Base-by-base conservation (phyloP, 352 stramenopile species). In the Chrysophaeum taylorii region DNA sequence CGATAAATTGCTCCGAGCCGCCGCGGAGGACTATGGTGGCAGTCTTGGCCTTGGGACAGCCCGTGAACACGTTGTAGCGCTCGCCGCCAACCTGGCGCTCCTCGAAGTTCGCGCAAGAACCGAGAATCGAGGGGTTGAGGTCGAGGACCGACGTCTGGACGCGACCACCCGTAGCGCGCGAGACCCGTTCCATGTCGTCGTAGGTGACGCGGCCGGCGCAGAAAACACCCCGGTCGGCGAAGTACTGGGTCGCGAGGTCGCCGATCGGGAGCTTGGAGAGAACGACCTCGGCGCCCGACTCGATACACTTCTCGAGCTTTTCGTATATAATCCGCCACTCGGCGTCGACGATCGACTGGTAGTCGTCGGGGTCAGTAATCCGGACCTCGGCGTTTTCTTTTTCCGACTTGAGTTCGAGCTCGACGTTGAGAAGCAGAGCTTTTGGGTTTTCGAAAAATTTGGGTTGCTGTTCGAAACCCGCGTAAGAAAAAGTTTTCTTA, bases 311-410 rank as follows among this genome's bases (percentile, higher is more conserved):
- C 29, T 94, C 89, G 41, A 96, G 84, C 79, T 99, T 99, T 72
- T 98, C 92, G 82, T 98, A 99, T 79, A 99, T 99, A 75, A 99
- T 97, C 76, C 94, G 92, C 95, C 95, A 99, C 82, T 99, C 95
- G 27, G 95, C 94, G 75, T 99, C 94, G 9, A 99, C 95, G 77
- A 99, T 98, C 62, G 88, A 96, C 84, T 99, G 95, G 85, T 99
- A 99, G 78, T 97, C 85, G 43, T 86, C 82, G n/a, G 94, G 94
- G 82, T 97, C 92, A 48, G 94, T 89, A 75, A 99, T 96, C 64
- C 94, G 90, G 52, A 98, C 90, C 76, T 99, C 94, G 45, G 94
- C 94, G 83, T 98, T 97, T 82, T 98, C 95, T 82, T 98, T 98
- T 82, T 99, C 95, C 38, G 85, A 94, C 85, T 98, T 99, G 64